Evolutionary conservation across 78 protist species (phyloP), one percentile per base, ranked within the genome.

Genomic region (Dictyostelium intermedium): DNA sequence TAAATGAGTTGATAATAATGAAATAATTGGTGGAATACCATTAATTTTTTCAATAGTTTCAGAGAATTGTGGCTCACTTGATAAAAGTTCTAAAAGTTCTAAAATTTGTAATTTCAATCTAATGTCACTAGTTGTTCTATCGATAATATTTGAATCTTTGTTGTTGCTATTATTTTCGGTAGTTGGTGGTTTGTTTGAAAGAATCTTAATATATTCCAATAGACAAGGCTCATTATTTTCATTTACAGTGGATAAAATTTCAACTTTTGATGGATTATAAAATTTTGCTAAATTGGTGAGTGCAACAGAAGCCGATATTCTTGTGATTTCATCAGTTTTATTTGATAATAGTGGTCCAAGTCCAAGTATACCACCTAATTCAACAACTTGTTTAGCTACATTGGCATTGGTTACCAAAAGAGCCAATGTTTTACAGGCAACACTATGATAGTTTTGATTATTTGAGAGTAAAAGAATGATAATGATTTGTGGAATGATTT

Each of bases 381-480:
- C 93, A 61, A 76, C 66, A 1, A 87, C 85, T 18, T 39, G 35
- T 82, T 87, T 87, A 1, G 93, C 85, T 10, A 84, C 70, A 5
- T 11, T 20, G 6, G 85, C 79, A 79, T 87, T 84, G 9, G 93
- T 41, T 16, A 83, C 81, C 37, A 86, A 32, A 6, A 87, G 60
- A 18, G 93, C 93, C 25, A 87, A 41, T 27, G 85, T 79, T 79
- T 87, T 87, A 73, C 93, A 87, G 2, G 93, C 56, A 23, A 60
- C 85, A 5, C 37, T 18, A 16, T 79, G 69, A 35, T 87, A 79
- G 2, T 35, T 11, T 25, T 18, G 72, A 76, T 30, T 79, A n/a
- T 39, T 83, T 5, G 72, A 23, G 23, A 87, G 82, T 2, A 87
- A 61, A 10, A 87, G 61, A 79, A 53, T 70, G 34, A 79, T 45